These are phyloP conservation scores for Silene noctiflora DNA, from an alignment of 179 eudicot genomes.

Conservation along the genomic window DNA sequence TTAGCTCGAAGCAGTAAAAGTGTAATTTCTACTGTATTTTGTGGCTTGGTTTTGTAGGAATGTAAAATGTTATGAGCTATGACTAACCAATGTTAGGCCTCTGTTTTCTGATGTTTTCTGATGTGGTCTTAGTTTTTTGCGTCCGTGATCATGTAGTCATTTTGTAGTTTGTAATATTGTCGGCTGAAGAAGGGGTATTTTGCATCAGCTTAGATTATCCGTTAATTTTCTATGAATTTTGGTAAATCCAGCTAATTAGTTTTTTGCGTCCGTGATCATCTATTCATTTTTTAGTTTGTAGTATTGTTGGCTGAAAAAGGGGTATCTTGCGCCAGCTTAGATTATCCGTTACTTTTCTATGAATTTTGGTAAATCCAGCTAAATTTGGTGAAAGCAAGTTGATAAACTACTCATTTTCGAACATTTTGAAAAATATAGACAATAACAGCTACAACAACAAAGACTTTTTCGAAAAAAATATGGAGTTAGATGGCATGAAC, in stretches of 20 bases:
- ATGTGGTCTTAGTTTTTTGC: too few species aligned
- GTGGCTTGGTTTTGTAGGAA: constrained; percentile 7
- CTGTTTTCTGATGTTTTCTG: constrained; percentile 1
- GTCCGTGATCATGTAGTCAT: too few species aligned
- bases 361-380: background rate
- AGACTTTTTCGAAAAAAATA: background rate
- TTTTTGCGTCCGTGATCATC: too few species aligned
- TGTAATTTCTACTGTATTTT: background rate
- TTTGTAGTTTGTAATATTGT: background rate
- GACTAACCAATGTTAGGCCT: background rate
- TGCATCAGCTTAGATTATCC: background rate
- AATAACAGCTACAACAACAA: background rate
- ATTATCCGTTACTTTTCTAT: background rate
- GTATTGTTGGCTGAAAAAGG: background rate
- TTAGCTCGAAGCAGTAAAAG: background rate
- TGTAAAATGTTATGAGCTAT: background rate
- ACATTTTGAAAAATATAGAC: background rate
- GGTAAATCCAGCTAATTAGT: background rate
- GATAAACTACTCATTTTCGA: background rate
- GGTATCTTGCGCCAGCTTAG: too few species aligned
- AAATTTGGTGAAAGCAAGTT: background rate
- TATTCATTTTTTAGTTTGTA: background rate
- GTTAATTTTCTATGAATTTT: background rate
- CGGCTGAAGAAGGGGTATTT: too few species aligned
- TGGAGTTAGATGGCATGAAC: background rate